Evolutionary conservation across 306 rosid species (phyloP).

Genomic region (Quercus cerris): DNA sequence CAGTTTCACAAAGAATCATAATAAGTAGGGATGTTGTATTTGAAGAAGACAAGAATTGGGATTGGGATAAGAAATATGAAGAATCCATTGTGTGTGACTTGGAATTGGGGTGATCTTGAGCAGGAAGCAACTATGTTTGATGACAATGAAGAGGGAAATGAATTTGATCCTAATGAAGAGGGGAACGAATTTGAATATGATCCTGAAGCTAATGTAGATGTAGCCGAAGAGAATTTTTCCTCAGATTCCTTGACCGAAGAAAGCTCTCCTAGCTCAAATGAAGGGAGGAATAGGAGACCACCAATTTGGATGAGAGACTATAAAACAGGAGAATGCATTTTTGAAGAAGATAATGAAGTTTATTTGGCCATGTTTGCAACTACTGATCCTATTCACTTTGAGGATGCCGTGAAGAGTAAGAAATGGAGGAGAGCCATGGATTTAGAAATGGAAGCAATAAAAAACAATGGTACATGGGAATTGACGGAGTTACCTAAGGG

Average conservation of each 20-base stretch:
- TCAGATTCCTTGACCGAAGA: background rate
- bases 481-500: background rate
- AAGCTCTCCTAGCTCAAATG: background rate
- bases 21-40: background rate
- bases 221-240: background rate
- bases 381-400: background rate
- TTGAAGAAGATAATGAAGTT: background rate
- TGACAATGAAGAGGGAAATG: background rate
- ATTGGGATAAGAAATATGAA: background rate
- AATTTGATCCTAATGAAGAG: background rate
- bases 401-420: background rate
- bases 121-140: background rate
- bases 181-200: background rate
- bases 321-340: background rate
- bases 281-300: conserved; percentile 7
- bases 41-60: background rate
- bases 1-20: background rate
- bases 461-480: background rate
- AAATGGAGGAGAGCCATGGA: background rate
- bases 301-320: conserved; percentile 3
- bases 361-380: background rate
- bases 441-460: background rate
- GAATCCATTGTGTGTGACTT: background rate
- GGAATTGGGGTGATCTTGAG: background rate
- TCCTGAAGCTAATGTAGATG: background rate